A percentile compares a stretch with the other conserved stretches of the same genome.
Conservation (phyloP, 106 monocot species). For the Dendrobium catenatum region DNA sequence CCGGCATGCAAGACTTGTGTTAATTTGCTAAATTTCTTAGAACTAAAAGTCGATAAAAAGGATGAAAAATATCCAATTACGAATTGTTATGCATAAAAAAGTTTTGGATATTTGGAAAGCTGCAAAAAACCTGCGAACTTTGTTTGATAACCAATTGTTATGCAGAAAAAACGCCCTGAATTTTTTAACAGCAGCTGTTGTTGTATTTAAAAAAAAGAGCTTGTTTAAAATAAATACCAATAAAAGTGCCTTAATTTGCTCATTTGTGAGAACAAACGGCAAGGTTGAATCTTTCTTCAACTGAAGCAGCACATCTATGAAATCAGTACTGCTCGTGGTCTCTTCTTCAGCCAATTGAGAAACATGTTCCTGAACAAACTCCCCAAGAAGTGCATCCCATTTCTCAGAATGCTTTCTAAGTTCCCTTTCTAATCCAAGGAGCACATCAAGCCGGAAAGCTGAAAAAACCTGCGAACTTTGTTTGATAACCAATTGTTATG, state of each 20-base stretch:
- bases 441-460: constrained; percentile 10
- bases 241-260: background rate
- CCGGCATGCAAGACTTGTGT: no score
- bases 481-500: no score
- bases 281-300: background rate
- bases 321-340: background rate
- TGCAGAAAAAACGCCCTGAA: no score
- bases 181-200: background rate
- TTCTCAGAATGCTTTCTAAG: background rate
- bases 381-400: constrained; percentile 20
- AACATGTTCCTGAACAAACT: constrained; percentile 3
- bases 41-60: no score
- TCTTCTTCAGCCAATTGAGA: background rate
- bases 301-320: background rate
- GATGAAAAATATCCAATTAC: no score
- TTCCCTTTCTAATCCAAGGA: constrained; percentile 9
- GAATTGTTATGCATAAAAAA: no score
- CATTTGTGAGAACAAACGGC: background rate
- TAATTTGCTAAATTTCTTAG: no score
- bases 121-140: no score
- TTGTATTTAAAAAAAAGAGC: no score
- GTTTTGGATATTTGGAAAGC: no score
- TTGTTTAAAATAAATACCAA: background rate
- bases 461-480: no score
- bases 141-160: no score